These are phyloP conservation scores for Rhododendron griersonianum DNA, from an alignment of 148 eudicot genomes.

Conservation along the genomic window DNA sequence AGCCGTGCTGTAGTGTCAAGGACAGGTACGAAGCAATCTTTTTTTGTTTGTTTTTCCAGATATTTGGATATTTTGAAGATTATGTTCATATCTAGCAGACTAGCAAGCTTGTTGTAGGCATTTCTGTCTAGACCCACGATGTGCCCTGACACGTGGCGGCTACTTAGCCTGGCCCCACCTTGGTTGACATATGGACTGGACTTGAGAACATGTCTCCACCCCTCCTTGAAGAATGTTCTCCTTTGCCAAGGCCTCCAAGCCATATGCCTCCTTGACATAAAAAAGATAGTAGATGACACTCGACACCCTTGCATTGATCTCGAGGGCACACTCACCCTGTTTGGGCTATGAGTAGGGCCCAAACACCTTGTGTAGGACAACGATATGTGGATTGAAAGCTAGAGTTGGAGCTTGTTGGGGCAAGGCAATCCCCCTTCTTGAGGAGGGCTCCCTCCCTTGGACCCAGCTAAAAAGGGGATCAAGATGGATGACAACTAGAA, in stretches of 20 bases:
- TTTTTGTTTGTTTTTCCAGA: background rate
- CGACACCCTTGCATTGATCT: background rate
- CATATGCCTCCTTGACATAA: background rate
- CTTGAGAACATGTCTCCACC: background rate
- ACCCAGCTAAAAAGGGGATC: background rate
- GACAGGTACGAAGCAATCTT: slow-evolving; percentile 55
- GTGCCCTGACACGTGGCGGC: background rate
- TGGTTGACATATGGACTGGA: background rate
- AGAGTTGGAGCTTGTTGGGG: background rate
- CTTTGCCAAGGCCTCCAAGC: background rate
- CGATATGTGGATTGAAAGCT: background rate
- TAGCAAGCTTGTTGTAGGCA: background rate
- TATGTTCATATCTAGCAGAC: background rate
- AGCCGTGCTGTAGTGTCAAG: slow-evolving; percentile 96
- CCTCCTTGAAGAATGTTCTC: background rate
- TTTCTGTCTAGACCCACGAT: background rate
- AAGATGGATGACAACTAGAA: background rate
- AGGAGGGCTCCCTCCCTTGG: background rate
- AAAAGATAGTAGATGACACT: background rate
- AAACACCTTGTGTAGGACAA: background rate
- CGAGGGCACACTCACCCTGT: background rate
- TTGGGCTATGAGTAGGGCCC: background rate
- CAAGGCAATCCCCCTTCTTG: background rate
- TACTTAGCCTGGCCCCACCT: background rate
- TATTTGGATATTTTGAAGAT: background rate